Evolutionary conservation across 495 filamentous ascomycete genomes (phyloP).

Genomic region (Penicillium odoratum): DNA sequence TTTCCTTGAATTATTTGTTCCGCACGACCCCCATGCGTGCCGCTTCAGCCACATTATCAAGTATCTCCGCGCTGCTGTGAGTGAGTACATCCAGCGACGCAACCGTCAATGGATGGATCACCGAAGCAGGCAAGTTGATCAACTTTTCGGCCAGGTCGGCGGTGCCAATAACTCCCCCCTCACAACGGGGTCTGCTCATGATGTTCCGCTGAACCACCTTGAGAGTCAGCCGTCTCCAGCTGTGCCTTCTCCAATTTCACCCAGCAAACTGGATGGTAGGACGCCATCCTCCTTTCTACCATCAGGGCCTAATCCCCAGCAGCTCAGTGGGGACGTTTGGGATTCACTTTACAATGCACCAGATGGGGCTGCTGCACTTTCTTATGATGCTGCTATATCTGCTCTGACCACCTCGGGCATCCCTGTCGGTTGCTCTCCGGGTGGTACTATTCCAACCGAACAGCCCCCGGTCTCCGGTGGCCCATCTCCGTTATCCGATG

Average conservation of each 20-base stretch:
- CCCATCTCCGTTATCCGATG: conserved; percentile 41
- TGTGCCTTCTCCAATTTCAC: conserved; percentile 29
- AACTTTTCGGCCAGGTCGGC: conserved; percentile 42
- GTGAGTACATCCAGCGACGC: conserved; percentile 41
- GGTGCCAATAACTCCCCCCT: conserved; percentile 18
- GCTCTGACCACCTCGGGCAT: conserved; percentile 50
- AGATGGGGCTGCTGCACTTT: conserved; percentile 26
- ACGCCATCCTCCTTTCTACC: conserved; percentile 18
- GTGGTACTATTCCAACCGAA: conserved; percentile 35
- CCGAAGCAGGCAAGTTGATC: conserved; percentile 40
- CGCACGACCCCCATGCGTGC: conserved; percentile 63
- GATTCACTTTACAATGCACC: conserved; percentile 33
- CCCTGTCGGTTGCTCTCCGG: conserved; percentile 42
- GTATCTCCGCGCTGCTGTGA: conserved; percentile 58
- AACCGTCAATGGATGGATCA: conserved; percentile 39
- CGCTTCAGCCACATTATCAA: conserved; percentile 64
- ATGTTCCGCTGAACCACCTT: conserved; percentile 14
- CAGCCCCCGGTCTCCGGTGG: conserved; percentile 19
- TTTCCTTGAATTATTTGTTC: conserved; percentile 61
- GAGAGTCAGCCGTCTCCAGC: conserved; percentile 18
- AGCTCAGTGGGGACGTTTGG: conserved; percentile 31
- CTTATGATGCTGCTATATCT: conserved; percentile 48
- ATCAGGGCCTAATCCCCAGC: conserved; percentile 11
- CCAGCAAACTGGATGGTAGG: conserved; percentile 21
- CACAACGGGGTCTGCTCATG: conserved; percentile 15